Conservation (phyloP, 805 yeast genomes). For the Yamadazyma philogaea region DNA sequence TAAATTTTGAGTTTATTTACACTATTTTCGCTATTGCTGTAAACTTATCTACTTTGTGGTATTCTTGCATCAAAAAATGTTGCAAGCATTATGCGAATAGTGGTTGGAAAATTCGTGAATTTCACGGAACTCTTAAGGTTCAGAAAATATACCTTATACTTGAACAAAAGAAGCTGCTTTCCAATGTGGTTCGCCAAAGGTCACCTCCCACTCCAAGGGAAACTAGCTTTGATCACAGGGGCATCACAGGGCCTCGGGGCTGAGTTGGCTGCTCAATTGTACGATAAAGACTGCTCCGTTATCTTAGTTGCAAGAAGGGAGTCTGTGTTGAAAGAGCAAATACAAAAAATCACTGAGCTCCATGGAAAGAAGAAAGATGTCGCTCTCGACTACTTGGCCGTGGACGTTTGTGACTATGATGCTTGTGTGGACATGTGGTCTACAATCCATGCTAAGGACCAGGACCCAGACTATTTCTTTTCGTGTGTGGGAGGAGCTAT, state of each 20-base stretch:
- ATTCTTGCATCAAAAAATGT: too few relatives aligned
- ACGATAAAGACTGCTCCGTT: conserved; percentile 56
- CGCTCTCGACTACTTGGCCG: conserved; percentile 44
- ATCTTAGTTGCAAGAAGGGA: conserved; percentile 76
- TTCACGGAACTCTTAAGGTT: not conserved
- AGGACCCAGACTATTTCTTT: conserved; percentile 69
- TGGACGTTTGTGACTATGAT: conserved; percentile 63
- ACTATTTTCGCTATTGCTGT: too few relatives aligned
- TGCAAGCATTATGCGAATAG: too few relatives aligned
- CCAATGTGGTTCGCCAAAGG: conserved; percentile 7
- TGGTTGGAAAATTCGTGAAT: not conserved
- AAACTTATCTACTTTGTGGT: too few relatives aligned
- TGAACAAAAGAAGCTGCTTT: not conserved
- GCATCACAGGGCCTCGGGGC: conserved; percentile 94
- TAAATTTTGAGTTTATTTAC: not conserved
- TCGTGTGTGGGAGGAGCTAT: conserved; percentile 87
- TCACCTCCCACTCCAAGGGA: conserved; percentile 40
- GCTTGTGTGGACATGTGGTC: conserved; percentile 47
- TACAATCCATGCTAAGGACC: conserved; percentile 20
- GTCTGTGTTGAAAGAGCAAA: conserved; percentile 51
- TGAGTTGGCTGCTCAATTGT: conserved; percentile 62
- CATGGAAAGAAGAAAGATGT: conserved; percentile 20
- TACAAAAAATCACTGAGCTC: conserved; percentile 35
- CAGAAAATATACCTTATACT: not conserved
- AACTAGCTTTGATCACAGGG: conserved; percentile 76